These are phyloP conservation scores for Russula lepida DNA, from an alignment of 768 basidiomycete genomes.

Conservation along the genomic window DNA sequence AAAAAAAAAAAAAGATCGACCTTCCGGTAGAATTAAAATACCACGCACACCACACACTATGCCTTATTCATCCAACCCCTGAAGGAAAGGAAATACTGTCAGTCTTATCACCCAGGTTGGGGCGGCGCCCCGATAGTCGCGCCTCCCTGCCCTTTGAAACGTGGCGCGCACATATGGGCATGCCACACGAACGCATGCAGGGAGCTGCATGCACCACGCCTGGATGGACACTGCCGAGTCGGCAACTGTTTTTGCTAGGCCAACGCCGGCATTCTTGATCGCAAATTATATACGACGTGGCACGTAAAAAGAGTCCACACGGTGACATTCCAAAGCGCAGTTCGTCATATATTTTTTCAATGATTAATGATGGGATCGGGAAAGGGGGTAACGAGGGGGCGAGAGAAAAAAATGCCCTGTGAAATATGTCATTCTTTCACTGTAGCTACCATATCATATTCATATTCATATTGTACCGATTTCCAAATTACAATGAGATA, in stretches of 20 bases:
- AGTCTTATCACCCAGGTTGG: neutral
- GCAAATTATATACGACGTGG: neutral
- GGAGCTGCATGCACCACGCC: neutral
- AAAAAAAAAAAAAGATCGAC: conserved; percentile 7
- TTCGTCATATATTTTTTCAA: neutral
- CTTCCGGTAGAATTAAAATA: neutral
- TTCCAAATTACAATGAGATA: neutral
- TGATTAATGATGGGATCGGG: neutral
- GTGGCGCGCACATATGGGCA: neutral
- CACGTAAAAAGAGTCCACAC: neutral
- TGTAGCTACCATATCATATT: neutral
- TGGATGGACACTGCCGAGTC: neutral
- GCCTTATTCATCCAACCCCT: neutral
- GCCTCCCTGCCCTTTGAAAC: conserved; percentile 8
- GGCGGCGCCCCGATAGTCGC: neutral
- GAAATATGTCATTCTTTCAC: neutral
- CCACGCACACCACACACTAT: neutral
- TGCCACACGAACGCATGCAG: neutral
- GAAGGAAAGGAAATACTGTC: neutral
- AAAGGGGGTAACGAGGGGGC: neutral
- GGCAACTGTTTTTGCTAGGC: neutral
- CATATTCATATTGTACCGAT: neutral
- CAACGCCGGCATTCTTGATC: neutral
- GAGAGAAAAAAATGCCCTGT: neutral
- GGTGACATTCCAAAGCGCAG: neutral